Evolutionary conservation across 495 filamentous ascomycete genomes (phyloP), one percentile per base, ranked within the genome.

Genomic region (Aspergillus heteromorphus): DNA sequence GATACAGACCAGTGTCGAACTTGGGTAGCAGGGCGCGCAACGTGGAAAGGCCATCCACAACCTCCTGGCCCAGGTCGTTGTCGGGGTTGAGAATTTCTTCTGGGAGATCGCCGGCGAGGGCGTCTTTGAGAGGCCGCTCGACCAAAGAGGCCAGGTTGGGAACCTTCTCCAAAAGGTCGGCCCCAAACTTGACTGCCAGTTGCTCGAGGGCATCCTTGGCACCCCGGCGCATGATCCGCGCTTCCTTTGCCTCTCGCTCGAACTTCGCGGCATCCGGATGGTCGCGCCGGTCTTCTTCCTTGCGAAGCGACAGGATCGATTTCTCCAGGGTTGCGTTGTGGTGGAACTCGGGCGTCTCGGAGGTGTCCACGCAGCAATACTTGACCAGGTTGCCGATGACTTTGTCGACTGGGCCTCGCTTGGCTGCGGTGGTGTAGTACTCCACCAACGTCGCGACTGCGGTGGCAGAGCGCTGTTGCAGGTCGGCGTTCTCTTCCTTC

Each of bases 201-300:
- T 96, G 89, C 71, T 97, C 95, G 36, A 98, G 78, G 5, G 91
- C 91, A 68, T 96, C 90, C 70, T 96, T 97, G 4, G 93, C 91
- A 65, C 93, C 93, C 49, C 95, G 84, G 36, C 91, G 80, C 57
- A 89, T 92, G 65, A 97, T 91, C 38, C 87, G 80, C 49, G 93
- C 93, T 48, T 86, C 88, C 67, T 79, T 90, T 31, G 88, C 86
- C 60, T 97, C 93, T 40, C 80, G 78, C 48, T 92, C 93, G 62
- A 90, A 96, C 64, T 88, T 88, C 38, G 83, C 89, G 4, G 91
- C 88, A 71, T 96, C 92, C 8, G 85, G 82, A 64, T 95, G 90
- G 60, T 97, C 95, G 59, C 90, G 86, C 41, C 95, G 83, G 65
- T 98, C 92, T 71, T 98, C 93, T 65, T 98, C 93, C 69, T 97